phyloP scores from a whole-genome alignment of 805 yeast genomes.

The Cyberlindnera misumaiensis region DNA sequence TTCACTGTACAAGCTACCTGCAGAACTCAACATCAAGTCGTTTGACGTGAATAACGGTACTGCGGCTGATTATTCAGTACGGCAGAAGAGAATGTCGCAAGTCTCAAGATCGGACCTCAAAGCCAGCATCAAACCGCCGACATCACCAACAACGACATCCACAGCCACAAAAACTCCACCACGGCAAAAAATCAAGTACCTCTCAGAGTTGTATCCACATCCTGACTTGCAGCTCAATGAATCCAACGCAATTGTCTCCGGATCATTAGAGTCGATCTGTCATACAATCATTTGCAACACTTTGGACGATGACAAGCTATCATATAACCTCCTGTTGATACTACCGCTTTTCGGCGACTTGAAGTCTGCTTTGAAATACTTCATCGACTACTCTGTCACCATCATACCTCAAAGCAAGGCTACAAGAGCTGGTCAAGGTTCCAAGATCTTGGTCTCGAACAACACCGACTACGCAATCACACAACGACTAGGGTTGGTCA shows the following conservation, averaged over 20 bases:
- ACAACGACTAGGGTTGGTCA: conserved; percentile 45
- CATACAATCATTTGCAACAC: conserved; percentile 64
- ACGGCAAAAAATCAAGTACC: conserved; percentile 23
- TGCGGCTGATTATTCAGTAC: conserved; percentile 8
- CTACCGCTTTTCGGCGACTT: conserved; percentile 51
- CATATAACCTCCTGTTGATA: conserved; percentile 39
- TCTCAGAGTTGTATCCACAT: conserved; percentile 48
- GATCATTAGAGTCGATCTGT: conserved; percentile 65
- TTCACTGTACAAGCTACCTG: conserved; percentile 52
- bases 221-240: conserved; percentile 51
- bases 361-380: conserved; percentile 34
- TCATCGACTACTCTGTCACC: conserved; percentile 34
- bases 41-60: conserved; percentile 27
- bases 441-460: conserved; percentile 22
- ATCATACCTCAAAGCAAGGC: conserved; percentile 5
- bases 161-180: not conserved
- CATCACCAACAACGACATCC: conserved; percentile 7
- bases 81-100: conserved; percentile 23
- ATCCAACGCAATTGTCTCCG: conserved; percentile 40
- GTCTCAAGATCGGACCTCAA: conserved; percentile 15
- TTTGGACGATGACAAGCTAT: conserved; percentile 30
- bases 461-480: conserved; percentile 35
- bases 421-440: conserved; percentile 9
- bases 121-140: conserved; percentile 7
- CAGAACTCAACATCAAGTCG: conserved; percentile 36